phyloP scores from a whole-genome alignment of 2,329 filamentous ascomycete genomes.

The Microcyclospora pomicola region DNA sequence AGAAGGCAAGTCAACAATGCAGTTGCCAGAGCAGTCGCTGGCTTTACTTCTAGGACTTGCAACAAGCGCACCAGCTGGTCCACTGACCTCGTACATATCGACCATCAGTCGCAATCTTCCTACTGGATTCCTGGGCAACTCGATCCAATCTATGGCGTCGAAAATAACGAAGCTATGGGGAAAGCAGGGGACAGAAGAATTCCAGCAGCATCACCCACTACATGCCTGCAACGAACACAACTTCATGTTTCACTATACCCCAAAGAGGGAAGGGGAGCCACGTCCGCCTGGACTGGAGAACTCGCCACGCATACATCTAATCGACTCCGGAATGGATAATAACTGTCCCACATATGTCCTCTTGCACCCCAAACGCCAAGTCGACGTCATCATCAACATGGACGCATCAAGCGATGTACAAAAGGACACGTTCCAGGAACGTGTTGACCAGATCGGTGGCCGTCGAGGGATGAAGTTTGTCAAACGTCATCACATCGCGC shows the following conservation, averaged over 20 bases:
- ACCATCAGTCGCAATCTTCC: conserved; percentile 22
- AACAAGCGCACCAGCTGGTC: conserved; percentile 21
- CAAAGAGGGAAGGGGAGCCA: conserved; percentile 6
- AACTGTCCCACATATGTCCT: conserved; percentile 22
- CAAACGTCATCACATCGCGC: conserved; percentile 15
- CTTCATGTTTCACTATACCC: conserved; percentile 20
- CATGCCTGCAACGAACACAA: conserved; percentile 24
- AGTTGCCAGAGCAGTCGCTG: conserved; percentile 23
- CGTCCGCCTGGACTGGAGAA: conserved; percentile 20
- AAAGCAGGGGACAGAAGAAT: conserved; percentile 21
- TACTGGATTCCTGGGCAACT: conserved; percentile 17
- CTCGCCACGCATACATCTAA: conserved; percentile 23
- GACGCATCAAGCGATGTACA: conserved; percentile 21
- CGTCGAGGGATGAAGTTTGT: conserved; percentile 20
- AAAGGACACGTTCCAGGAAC: conserved; percentile 21
- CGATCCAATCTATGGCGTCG: conserved; percentile 15
- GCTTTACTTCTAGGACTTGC: conserved; percentile 21
- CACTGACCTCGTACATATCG: conserved; percentile 20
- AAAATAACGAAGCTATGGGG: conserved; percentile 19
- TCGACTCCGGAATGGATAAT: conserved; percentile 24
- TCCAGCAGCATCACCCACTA: conserved; percentile 22
- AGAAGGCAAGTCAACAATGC: conserved; percentile 18
- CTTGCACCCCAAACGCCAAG: conserved; percentile 15
- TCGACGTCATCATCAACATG: conserved; percentile 23
- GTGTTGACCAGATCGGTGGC: conserved; percentile 21